Base-by-base conservation (phyloP, 352 stramenopile genomes). In the Globisporangium okanoganense region DNA sequence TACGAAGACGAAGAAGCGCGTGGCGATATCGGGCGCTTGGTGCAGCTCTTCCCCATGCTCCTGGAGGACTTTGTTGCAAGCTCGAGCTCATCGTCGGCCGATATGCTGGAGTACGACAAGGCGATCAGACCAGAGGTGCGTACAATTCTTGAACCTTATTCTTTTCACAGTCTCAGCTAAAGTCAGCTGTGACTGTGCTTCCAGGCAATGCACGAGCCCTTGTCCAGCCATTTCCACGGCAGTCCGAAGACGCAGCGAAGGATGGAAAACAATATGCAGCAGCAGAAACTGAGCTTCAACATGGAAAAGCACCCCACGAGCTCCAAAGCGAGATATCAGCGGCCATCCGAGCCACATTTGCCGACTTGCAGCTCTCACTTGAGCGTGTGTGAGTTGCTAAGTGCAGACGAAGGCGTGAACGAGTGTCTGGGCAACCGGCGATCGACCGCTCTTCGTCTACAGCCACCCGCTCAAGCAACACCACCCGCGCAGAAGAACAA, bases 21-120 rank as follows among this genome's bases (percentile, higher is more conserved):
- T 35, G 75, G 75, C 3, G 72, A 87, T 27, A 36, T 83, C 0
- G 41, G 79, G 25, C 45, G 71, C 44, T 65, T 86, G 66, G 56
- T 88, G 49, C 78, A 82, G 24, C 44, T 80, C 14, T 82, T 88
- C 14, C 75, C 81, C 5, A 58, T 65, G 22, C 56, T 87, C 22
- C 45, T 90, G 51, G 75, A 88, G 58, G 65, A 79, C 24, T 82
- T 79, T 31, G 56, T 78, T 16, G 44, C 54, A 1, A 56, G 16
- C 2, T 67, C 51, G 16, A 61, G n/a, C 5, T 27, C 7, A 16
- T 45, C 4, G 56, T 1, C 36, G 44, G 5, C 24, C 16, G 33
- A 38, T 27, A 29, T 12, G 29, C 5, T 56, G 5, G n/a, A 43
- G 10, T 43, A 29, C 12, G 49, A 56, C 10, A n/a, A 56, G 9